Evolutionary conservation across 2,329 filamentous ascomycete genomes (phyloP).

Genomic region (Fusarium bactridioides): DNA sequence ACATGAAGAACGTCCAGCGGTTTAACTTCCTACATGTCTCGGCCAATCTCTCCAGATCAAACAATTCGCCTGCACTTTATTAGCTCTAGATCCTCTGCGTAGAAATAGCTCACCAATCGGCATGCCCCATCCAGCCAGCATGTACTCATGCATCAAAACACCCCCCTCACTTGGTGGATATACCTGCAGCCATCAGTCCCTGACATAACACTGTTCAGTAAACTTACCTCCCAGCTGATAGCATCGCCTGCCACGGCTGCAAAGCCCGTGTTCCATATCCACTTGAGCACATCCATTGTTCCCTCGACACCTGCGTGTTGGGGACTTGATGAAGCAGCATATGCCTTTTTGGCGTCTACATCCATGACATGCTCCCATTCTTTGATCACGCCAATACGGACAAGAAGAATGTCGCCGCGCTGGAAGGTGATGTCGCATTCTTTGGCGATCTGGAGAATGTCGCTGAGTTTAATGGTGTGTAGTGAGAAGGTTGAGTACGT

Average conservation of each 20-base stretch:
- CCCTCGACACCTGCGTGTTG: constrained; percentile 56
- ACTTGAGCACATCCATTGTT: constrained; percentile 58
- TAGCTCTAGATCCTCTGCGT: neutral
- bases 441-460: constrained; percentile 47
- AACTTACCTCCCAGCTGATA: constrained; percentile 60
- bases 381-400: constrained; percentile 61
- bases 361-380: constrained; percentile 50
- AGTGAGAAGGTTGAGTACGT: constrained; percentile 51
- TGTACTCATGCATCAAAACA: constrained; percentile 52
- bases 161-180: constrained; percentile 21
- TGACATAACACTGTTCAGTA: neutral
- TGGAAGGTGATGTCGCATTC: constrained; percentile 54
- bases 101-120: constrained; percentile 35
- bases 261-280: constrained; percentile 67
- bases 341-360: constrained; percentile 46
- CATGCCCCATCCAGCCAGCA: constrained; percentile 59
- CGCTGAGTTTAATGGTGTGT: constrained; percentile 46
- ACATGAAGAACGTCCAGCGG: constrained; percentile 59
- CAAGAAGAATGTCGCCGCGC: constrained; percentile 61
- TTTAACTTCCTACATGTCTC: constrained; percentile 61
- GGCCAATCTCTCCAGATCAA: constrained; percentile 46
- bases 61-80: constrained; percentile 44
- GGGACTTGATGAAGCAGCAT: constrained; percentile 44
- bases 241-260: constrained; percentile 65
- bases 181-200: constrained; percentile 20